These are phyloP conservation scores for Xylaria multiplex DNA, from an alignment of 2,329 filamentous ascomycete species.

Conservation along the genomic window DNA sequence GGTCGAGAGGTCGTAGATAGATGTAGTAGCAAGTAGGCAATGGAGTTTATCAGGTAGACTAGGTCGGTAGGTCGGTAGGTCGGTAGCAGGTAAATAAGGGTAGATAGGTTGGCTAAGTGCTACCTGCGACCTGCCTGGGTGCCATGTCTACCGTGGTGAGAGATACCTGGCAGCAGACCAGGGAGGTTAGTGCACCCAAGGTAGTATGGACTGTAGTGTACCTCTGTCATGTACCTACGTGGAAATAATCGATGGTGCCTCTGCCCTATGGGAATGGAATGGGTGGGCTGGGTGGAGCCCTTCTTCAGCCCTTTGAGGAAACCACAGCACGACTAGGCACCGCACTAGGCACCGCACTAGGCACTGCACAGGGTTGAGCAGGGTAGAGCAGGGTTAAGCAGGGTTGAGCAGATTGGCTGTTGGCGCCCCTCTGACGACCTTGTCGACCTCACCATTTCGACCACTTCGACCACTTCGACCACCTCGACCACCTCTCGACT, in stretches of 20 bases:
- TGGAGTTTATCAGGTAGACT: slow-evolving; percentile 23
- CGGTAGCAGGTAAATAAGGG: slow-evolving; percentile 1
- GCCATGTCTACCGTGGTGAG: no score
- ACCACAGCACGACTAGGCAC: slow-evolving; percentile 13
- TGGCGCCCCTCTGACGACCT: neutral
- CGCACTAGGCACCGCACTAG: slow-evolving; percentile 5
- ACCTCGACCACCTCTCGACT: neutral
- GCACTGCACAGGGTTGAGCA: no score
- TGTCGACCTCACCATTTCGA: no score
- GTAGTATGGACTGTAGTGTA: no score
- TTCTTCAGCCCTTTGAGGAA: slow-evolving; percentile 38
- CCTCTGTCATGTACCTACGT: no score
- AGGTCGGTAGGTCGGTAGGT: slow-evolving; percentile 17
- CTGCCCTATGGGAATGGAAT: slow-evolving; percentile 36
- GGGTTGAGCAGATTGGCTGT: slow-evolving; percentile 29
- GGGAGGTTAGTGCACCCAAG: no score
- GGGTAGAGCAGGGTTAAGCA: no score
- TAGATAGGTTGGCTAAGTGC: neutral
- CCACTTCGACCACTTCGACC: no score
- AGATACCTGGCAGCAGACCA: no score
- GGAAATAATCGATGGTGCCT: slow-evolving; percentile 17
- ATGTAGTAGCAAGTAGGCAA: no score
- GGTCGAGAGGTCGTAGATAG: neutral
- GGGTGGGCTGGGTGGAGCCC: slow-evolving; percentile 25
- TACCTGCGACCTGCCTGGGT: no score